Base-by-base conservation (phyloP, 2,329 filamentous ascomycete species). In the Colletotrichum karsti region DNA sequence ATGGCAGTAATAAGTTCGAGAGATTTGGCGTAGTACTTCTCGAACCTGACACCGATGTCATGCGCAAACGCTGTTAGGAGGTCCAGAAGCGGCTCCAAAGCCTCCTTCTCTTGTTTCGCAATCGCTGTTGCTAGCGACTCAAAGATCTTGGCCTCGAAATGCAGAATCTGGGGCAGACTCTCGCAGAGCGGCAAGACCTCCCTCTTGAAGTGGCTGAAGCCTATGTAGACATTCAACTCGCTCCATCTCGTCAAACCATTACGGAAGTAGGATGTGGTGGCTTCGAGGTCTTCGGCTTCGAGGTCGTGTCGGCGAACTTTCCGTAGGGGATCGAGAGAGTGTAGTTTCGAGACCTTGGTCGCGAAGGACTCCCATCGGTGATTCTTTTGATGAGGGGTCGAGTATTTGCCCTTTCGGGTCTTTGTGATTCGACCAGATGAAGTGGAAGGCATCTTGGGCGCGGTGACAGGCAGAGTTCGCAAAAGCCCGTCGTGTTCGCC, bases 21-120 rank as follows among this genome's bases (percentile, higher is more conserved):
- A 26, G 92, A 90, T 57, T 88, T 87, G 50, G 90, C 87, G 77
- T 97, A 98, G 78, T 97, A 90, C 75, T 92, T 93, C 80, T 98
- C 95, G 75, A 99, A 99, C 53, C 91, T 87, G 18, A 87, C 86
- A 56, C 95, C 95, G 63, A 99, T 81, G 75, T 99, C 97, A 77
- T 97, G 94, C n/a, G 96, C 95, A 76, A 99, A 95, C 42, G 96
- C 94, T 12, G 94, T 93, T 67, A 98, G 81, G n/a, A 99, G 88
- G 72, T 93, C 93, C 66, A 99, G 83, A 42, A 99, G 82, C 9
- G 96, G 93, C 76, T 99, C 95, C 68, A 98, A 83, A 2, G 93
- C 91, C 73, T 95, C 88, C 70, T 90, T 89, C 74, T 98, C 94
- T 69, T 91, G 91, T 74, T 88, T 88, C 59, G 90, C 88, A 69